phyloP scores from a whole-genome alignment of 148 eudicot genomes.

The Rhododendron kiyosumense region DNA sequence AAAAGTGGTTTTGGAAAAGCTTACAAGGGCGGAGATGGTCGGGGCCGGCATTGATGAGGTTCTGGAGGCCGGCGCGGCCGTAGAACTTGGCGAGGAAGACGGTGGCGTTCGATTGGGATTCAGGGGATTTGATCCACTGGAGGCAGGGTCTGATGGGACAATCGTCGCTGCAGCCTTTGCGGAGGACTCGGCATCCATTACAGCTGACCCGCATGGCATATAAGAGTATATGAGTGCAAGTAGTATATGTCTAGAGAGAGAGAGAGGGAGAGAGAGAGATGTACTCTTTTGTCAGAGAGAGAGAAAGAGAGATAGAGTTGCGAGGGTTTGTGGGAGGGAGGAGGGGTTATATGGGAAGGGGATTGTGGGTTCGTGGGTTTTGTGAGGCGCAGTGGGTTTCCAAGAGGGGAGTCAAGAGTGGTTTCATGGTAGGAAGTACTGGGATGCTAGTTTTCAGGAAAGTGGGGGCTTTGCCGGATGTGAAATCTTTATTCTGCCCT shows the following conservation, averaged over 20 bases:
- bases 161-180: constrained; percentile 50
- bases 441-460: background rate
- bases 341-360: background rate
- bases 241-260: background rate
- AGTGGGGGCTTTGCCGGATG: background rate
- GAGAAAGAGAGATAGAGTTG: background rate
- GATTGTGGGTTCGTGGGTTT: background rate
- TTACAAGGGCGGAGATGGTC: constrained; percentile 48
- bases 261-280: constrained; percentile 9
- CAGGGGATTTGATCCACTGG: constrained; percentile 45
- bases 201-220: constrained; percentile 41
- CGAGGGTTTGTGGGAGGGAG: background rate
- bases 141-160: constrained; percentile 52
- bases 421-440: background rate
- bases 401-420: background rate
- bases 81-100: constrained; percentile 59
- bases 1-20: background rate
- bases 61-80: constrained; percentile 58
- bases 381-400: background rate
- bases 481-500: background rate
- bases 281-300: background rate
- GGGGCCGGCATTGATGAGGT: constrained; percentile 54
- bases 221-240: too few species aligned
- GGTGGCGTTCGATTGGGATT: constrained; percentile 57
- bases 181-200: constrained; percentile 54